A percentile compares a stretch with the other conserved stretches of the same genome.
Evolutionary conservation across 1,284 basidiomycete species (phyloP).

Genomic region (Tilletiopsis washingtonensis): DNA sequence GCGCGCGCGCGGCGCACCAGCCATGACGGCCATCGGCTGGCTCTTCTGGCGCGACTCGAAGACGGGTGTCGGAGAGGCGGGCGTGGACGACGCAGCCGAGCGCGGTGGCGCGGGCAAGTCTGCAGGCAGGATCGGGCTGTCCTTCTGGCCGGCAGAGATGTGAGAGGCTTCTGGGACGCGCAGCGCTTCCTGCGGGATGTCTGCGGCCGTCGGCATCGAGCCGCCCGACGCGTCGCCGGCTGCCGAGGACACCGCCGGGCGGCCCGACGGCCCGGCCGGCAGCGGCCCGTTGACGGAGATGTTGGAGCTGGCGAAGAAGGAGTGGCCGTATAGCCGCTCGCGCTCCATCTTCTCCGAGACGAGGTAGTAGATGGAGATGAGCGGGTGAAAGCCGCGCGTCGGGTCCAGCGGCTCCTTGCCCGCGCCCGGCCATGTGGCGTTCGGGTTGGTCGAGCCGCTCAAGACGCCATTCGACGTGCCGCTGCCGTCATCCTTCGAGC

Average conservation of each 20-base stretch:
- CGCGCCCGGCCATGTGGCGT: slow-evolving; percentile 8
- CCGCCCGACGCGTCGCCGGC: not conserved
- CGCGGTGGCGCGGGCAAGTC: slow-evolving; percentile 3
- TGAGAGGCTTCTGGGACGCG: slow-evolving; percentile 40
- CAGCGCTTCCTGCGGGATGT: slow-evolving; percentile 42
- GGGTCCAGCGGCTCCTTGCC: slow-evolving; percentile 61
- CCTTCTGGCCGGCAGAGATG: slow-evolving; percentile 20
- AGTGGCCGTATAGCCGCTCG: slow-evolving; percentile 83
- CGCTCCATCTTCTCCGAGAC: slow-evolving; percentile 90
- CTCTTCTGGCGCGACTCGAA: slow-evolving; percentile 46
- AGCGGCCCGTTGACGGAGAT: slow-evolving; percentile 51
- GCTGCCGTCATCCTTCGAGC: slow-evolving; percentile 20
- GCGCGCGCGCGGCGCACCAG: slow-evolving; percentile 38
- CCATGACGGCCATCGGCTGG: slow-evolving; percentile 35
- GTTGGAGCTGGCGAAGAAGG: slow-evolving; percentile 87
- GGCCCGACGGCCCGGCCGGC: not conserved
- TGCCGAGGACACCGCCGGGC: not conserved
- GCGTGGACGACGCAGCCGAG: slow-evolving; percentile 4
- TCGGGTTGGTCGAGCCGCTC: slow-evolving; percentile 8
- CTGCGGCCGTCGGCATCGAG: slow-evolving; percentile 42
- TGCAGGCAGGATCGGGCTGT: slow-evolving; percentile 8
- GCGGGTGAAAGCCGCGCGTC: slow-evolving; percentile 83
- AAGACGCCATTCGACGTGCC: slow-evolving; percentile 17
- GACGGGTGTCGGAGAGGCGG: slow-evolving; percentile 35
- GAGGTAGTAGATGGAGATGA: slow-evolving; percentile 93